A percentile compares a stretch with the other conserved stretches of the same genome.
These are phyloP conservation scores for Geosmithia putterillii DNA, from an alignment of 2,329 filamentous ascomycete genomes.

Conservation along the genomic window DNA sequence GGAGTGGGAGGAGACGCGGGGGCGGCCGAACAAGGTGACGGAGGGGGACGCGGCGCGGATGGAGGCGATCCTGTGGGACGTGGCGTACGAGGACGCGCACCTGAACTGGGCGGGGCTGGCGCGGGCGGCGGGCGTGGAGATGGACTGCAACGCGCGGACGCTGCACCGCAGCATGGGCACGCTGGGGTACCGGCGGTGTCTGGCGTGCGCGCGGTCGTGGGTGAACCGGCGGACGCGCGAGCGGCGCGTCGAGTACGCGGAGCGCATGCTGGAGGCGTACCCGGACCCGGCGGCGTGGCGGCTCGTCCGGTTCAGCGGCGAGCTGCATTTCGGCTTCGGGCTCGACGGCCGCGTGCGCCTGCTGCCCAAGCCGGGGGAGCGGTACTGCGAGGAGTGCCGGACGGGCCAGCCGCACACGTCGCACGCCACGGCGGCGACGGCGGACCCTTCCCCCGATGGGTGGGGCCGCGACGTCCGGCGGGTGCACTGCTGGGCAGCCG, in stretches of 20 bases:
- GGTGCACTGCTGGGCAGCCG: constrained; percentile 20
- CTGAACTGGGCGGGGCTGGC: constrained; percentile 21
- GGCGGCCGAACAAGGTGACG: constrained; percentile 19
- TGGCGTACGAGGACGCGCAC: constrained; percentile 14
- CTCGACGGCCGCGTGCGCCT: constrained; percentile 22
- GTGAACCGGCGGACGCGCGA: constrained; percentile 18
- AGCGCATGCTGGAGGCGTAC: constrained; percentile 17
- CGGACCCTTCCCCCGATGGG: constrained; percentile 1
- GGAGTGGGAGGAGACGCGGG: constrained; percentile 24
- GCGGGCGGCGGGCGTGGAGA: constrained; percentile 17
- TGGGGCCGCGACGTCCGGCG: constrained; percentile 20
- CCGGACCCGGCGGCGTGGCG: constrained; percentile 19
- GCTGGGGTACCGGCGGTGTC: constrained; percentile 19
- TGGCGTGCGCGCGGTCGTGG: constrained; percentile 15
- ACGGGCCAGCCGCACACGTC: not conserved
- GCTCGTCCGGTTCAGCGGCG: constrained; percentile 19
- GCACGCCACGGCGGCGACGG: constrained; percentile 5
- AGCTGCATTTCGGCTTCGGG: constrained; percentile 24
- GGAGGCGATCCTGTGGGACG: constrained; percentile 24
- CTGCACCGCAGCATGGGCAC: constrained; percentile 24
- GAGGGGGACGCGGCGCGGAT: constrained; percentile 21
- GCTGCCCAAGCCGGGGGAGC: constrained; percentile 20
- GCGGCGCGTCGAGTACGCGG: constrained; percentile 19
- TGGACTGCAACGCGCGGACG: constrained; percentile 19
- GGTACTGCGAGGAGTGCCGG: constrained; percentile 15